These are phyloP conservation scores for Aspergillus campestris DNA, from an alignment of 495 filamentous ascomycete species.

Conservation along the genomic window DNA sequence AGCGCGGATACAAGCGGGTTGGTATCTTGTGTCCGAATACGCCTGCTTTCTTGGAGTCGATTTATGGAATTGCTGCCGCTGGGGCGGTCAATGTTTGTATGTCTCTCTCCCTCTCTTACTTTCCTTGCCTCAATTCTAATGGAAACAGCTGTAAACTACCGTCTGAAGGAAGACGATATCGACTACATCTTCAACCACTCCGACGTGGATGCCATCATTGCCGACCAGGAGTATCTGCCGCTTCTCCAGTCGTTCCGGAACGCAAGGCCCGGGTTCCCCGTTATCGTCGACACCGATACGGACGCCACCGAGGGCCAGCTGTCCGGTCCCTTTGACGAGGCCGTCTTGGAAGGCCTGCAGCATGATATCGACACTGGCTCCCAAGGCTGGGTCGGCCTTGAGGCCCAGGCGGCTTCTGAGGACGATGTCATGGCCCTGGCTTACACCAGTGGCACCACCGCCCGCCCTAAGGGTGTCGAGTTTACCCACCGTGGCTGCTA, in stretches of 20 bases:
- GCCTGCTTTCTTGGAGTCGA: slow-evolving; percentile 82
- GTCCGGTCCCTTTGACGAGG: slow-evolving; percentile 74
- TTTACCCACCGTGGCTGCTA: slow-evolving; percentile 86
- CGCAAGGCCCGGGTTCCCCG: slow-evolving; percentile 47
- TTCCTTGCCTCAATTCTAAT: background rate
- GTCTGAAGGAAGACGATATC: slow-evolving; percentile 81
- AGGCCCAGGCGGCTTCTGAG: slow-evolving; percentile 60
- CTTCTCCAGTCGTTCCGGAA: slow-evolving; percentile 59
- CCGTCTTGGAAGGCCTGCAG: slow-evolving; percentile 69
- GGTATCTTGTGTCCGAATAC: slow-evolving; percentile 89
- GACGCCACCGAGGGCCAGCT: slow-evolving; percentile 67
- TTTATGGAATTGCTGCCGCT: slow-evolving; percentile 83
- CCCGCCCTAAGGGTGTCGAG: slow-evolving; percentile 85
- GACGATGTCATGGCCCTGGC: slow-evolving; percentile 74
- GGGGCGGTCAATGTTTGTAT: slow-evolving; percentile 68
- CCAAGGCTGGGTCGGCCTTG: slow-evolving; percentile 71
- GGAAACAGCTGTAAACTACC: slow-evolving; percentile 69
- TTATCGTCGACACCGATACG: slow-evolving; percentile 81
- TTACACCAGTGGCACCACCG: slow-evolving; percentile 92
- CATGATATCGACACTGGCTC: slow-evolving; percentile 53
- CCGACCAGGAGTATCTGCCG: slow-evolving; percentile 66
- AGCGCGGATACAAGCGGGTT: slow-evolving; percentile 57
- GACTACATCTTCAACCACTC: slow-evolving; percentile 80
- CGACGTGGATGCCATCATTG: slow-evolving; percentile 82
- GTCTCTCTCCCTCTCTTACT: background rate